These are phyloP conservation scores for Suillus plorans DNA, from an alignment of 768 basidiomycete species.

Conservation along the genomic window DNA sequence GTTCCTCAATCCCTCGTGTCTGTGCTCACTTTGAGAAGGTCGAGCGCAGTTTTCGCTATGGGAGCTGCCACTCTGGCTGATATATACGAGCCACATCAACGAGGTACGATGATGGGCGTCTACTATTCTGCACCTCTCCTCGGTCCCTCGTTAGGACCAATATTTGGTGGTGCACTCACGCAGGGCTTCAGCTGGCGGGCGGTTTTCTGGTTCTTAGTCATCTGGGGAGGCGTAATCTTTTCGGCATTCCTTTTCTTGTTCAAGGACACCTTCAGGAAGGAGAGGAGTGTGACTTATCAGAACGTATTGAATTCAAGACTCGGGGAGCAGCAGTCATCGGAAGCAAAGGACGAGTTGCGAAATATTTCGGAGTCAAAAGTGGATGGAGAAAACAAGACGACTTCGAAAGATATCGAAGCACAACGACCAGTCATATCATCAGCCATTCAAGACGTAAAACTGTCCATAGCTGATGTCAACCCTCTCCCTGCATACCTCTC, in stretches of 20 bases:
- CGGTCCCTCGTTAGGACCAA: slow-evolving; percentile 64
- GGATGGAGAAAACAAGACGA: neutral
- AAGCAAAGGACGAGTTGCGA: slow-evolving; percentile 18
- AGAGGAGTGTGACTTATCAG: slow-evolving; percentile 82
- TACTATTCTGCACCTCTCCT: slow-evolving; percentile 81
- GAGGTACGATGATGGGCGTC: slow-evolving; percentile 82
- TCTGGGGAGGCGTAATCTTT: slow-evolving; percentile 53
- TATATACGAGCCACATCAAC: slow-evolving; percentile 71
- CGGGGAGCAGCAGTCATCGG: slow-evolving; percentile 22
- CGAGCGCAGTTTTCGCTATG: slow-evolving; percentile 66
- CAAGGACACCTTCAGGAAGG: slow-evolving; percentile 79
- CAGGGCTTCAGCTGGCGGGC: slow-evolving; percentile 75
- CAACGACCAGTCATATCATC: slow-evolving; percentile 14
- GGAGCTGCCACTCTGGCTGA: slow-evolving; percentile 81
- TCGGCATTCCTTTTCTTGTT: slow-evolving; percentile 62
- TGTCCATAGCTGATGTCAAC: slow-evolving; percentile 70
- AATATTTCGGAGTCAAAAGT: neutral
- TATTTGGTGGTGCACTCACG: slow-evolving; percentile 69
- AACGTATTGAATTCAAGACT: slow-evolving; percentile 50
- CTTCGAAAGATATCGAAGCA: slow-evolving; percentile 24
- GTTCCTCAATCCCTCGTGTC: neutral
- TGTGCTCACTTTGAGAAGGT: slow-evolving; percentile 34
- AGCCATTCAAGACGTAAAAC: slow-evolving; percentile 38
- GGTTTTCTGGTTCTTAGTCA: slow-evolving; percentile 80
- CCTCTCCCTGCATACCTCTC: slow-evolving; percentile 60